Evolutionary conservation across 148 eudicot species (phyloP).

Genomic region (Hydrangea macrophylla): DNA sequence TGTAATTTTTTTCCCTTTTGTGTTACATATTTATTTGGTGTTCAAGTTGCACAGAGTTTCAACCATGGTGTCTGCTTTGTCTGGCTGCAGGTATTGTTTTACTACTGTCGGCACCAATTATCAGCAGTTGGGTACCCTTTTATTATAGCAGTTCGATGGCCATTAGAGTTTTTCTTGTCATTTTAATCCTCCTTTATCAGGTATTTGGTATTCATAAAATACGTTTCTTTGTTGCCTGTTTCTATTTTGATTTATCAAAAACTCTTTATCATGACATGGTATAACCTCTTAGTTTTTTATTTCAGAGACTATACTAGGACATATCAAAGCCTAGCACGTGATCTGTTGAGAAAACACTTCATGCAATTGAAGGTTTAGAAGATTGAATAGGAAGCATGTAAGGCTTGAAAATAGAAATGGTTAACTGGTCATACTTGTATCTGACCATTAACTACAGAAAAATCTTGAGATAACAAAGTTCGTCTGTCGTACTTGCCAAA

Average conservation of each 20-base stretch:
- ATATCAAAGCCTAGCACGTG: background rate
- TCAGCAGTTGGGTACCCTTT: conserved; percentile 91
- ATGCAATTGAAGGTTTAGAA: background rate
- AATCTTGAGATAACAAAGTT: background rate
- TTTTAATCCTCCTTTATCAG: conserved; percentile 89
- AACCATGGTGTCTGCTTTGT: conserved; percentile 73
- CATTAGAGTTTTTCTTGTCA: conserved; percentile 75
- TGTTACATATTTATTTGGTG: background rate
- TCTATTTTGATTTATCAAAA: background rate
- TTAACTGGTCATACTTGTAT: background rate
- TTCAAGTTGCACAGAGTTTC: conserved; percentile 61
- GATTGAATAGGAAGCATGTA: too few relatives aligned
- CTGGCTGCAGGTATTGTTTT: conserved; percentile 61
- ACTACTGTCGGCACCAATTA: conserved; percentile 74
- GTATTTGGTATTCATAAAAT: conserved; percentile 28
- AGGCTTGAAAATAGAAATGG: background rate
- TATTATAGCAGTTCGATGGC: conserved; percentile 95
- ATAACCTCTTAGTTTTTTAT: background rate
- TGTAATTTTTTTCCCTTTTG: background rate
- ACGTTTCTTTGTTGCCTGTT: background rate
- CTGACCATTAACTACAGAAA: background rate
- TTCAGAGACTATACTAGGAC: background rate
- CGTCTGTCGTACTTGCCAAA: too few relatives aligned
- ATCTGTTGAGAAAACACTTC: background rate
- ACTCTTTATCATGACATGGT: too few relatives aligned